Evolutionary conservation across 208 protist genomes (phyloP).

Genomic region (Trypanosoma vivax): DNA sequence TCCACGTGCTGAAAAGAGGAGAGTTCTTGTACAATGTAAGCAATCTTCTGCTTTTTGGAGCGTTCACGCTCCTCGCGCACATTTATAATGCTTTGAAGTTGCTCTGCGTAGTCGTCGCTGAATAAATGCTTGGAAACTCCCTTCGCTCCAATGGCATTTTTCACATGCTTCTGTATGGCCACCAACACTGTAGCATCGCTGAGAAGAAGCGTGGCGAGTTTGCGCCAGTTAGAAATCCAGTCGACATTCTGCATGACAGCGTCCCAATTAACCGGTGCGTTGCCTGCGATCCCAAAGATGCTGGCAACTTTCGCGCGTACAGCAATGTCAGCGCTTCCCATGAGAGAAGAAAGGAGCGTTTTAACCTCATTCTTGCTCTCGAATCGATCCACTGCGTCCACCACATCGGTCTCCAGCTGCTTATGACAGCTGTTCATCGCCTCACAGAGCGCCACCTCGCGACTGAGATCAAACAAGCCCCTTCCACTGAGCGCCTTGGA

Average conservation of each 20-base stretch:
- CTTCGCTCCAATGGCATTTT: constrained; percentile 59
- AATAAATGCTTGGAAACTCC: constrained; percentile 33
- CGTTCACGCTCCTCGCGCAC: constrained; percentile 28
- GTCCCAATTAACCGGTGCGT: constrained; percentile 44
- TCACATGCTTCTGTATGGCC: constrained; percentile 36
- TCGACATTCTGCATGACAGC: constrained; percentile 45
- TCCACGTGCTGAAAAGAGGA: constrained; percentile 52
- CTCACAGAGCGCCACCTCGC: constrained; percentile 61
- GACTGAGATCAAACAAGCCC: constrained; percentile 37
- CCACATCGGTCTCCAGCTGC: constrained; percentile 41
- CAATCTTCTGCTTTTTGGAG: constrained; percentile 13
- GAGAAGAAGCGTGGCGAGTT: constrained; percentile 38
- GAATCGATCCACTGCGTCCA: constrained; percentile 37
- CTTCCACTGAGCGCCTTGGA: constrained; percentile 27
- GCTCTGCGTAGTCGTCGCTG: constrained; percentile 33
- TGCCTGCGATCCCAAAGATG: constrained; percentile 32
- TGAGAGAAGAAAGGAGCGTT: constrained; percentile 50
- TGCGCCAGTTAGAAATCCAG: constrained; percentile 55
- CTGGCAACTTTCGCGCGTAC: constrained; percentile 30
- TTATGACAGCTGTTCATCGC: constrained; percentile 40
- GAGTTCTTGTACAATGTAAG: constrained; percentile 36
- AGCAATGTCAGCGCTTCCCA: constrained; percentile 31
- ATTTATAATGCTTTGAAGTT: constrained; percentile 35
- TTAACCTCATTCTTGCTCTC: constrained; percentile 64
- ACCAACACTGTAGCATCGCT: constrained; percentile 31